Conservation (phyloP, 2,329 filamentous ascomycete species). For the Colletotrichum camelliae region DNA sequence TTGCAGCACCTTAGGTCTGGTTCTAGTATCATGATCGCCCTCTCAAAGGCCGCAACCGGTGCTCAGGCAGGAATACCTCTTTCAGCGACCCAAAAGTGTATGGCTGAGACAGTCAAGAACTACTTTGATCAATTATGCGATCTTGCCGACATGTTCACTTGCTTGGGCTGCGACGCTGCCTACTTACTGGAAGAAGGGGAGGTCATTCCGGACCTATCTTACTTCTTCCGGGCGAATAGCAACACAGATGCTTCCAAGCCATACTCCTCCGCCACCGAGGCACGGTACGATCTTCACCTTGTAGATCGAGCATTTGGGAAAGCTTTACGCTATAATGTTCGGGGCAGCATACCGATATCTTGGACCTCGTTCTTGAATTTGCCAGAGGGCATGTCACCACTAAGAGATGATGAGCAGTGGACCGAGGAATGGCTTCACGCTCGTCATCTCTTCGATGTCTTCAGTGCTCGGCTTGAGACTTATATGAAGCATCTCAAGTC, state of each 20-base stretch:
- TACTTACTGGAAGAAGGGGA: slow-evolving; percentile 23
- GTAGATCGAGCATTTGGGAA: background rate
- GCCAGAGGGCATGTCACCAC: background rate
- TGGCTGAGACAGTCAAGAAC: background rate
- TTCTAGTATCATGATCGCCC: background rate
- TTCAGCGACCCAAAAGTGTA: background rate
- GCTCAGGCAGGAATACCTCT: background rate
- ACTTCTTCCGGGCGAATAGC: background rate
- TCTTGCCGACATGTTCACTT: slow-evolving; percentile 26
- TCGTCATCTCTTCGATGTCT: background rate
- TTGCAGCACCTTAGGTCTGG: slow-evolving; percentile 26
- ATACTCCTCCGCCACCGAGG: background rate
- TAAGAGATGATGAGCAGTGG: background rate
- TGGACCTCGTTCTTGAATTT: background rate
- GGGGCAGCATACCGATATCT: background rate
- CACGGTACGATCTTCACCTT: background rate
- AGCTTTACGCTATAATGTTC: background rate
- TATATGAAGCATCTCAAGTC: background rate
- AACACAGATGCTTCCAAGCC: background rate
- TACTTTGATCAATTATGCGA: slow-evolving; percentile 16
- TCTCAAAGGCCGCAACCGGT: background rate
- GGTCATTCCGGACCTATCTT: background rate
- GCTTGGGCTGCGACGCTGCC: slow-evolving; percentile 23
- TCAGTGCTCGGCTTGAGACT: background rate
- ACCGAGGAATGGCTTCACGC: background rate